Percentiles rank a stretch among this genome's conserved stretches.
These are phyloP conservation scores for Mesostigma viride DNA, from an alignment of 139 green algal genomes.

Conservation along the genomic window DNA sequence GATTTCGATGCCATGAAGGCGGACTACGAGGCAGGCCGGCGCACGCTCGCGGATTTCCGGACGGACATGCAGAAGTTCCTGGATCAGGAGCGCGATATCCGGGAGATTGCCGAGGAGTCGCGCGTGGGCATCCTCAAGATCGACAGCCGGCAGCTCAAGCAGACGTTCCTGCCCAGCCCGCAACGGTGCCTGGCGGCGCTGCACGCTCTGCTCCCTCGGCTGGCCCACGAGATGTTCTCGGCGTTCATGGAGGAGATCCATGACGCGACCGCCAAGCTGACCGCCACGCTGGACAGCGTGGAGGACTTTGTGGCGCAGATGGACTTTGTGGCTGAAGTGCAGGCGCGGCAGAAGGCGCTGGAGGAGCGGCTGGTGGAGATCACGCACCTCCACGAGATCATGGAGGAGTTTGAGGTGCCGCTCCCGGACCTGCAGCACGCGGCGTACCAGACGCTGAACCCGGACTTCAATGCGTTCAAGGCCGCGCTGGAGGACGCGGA, in stretches of 20 bases:
- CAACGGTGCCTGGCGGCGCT: conserved; percentile 42
- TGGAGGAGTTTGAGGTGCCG: conserved; percentile 54
- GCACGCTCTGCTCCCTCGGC: conserved; percentile 41
- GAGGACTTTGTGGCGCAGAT: conserved; percentile 69
- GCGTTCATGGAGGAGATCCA: conserved; percentile 53
- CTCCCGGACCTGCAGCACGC: conserved; percentile 57
- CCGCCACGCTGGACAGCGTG: conserved; percentile 30
- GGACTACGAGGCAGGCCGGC: conserved; percentile 11
- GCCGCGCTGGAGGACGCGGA: conserved; percentile 55
- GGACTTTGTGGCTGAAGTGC: conserved; percentile 38
- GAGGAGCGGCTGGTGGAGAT: conserved; percentile 9
- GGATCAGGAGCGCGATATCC: conserved; percentile 43
- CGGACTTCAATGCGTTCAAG: conserved; percentile 53
- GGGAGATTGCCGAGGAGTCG: background rate
- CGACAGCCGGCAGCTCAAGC: conserved; percentile 39
- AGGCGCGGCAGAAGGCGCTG: conserved; percentile 37
- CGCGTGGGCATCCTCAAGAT: conserved; percentile 31
- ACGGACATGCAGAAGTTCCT: conserved; percentile 42
- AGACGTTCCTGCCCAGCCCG: conserved; percentile 50
- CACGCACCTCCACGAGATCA: conserved; percentile 20
- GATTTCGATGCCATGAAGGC: conserved; percentile 5
- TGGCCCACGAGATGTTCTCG: conserved; percentile 46
- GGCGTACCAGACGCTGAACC: conserved; percentile 51
- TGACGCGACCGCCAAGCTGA: conserved; percentile 40
- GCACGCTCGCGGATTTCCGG: conserved; percentile 45